These are phyloP conservation scores for Hypoxylon sp. DNA, from an alignment of 2,329 filamentous ascomycete genomes.

Conservation along the genomic window DNA sequence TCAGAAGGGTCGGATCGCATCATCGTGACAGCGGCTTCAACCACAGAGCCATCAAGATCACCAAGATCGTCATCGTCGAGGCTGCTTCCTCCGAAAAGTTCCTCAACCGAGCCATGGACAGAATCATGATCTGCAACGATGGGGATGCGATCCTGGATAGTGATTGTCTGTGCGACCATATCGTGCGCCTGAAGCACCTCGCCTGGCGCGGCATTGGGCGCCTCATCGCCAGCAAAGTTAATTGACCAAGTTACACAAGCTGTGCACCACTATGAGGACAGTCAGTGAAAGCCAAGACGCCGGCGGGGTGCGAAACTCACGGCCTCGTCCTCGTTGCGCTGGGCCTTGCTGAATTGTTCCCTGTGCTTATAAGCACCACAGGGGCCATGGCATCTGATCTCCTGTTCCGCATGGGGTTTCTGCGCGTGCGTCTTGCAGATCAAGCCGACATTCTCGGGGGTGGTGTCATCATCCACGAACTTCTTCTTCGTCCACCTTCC, in stretches of 20 bases:
- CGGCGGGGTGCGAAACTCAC: slow-evolving; percentile 44
- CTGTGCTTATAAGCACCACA: slow-evolving; percentile 48
- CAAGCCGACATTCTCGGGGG: slow-evolving; percentile 44
- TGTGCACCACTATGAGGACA: slow-evolving; percentile 52
- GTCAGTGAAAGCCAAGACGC: slow-evolving; percentile 11
- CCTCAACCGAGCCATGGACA: background rate
- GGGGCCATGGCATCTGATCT: slow-evolving; percentile 51
- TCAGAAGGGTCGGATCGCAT: background rate
- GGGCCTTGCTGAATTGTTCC: slow-evolving; percentile 53
- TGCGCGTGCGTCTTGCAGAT: slow-evolving; percentile 49
- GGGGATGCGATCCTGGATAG: background rate
- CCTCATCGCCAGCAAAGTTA: slow-evolving; percentile 44
- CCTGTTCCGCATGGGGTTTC: slow-evolving; percentile 11
- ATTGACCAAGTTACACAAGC: slow-evolving; percentile 53
- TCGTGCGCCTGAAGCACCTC: slow-evolving; percentile 20
- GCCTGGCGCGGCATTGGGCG: slow-evolving; percentile 44
- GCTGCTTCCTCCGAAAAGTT: background rate
- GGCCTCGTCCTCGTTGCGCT: slow-evolving; percentile 46
- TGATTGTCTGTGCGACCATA: background rate
- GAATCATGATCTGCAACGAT: background rate
- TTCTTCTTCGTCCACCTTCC: slow-evolving; percentile 43
- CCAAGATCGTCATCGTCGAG: slow-evolving; percentile 28
- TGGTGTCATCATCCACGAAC: slow-evolving; percentile 30
- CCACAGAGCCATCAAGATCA: slow-evolving; percentile 1
- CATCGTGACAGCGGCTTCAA: background rate